Conservation (phyloP, 106 monocot genomes). For the Allium cepa region DNA sequence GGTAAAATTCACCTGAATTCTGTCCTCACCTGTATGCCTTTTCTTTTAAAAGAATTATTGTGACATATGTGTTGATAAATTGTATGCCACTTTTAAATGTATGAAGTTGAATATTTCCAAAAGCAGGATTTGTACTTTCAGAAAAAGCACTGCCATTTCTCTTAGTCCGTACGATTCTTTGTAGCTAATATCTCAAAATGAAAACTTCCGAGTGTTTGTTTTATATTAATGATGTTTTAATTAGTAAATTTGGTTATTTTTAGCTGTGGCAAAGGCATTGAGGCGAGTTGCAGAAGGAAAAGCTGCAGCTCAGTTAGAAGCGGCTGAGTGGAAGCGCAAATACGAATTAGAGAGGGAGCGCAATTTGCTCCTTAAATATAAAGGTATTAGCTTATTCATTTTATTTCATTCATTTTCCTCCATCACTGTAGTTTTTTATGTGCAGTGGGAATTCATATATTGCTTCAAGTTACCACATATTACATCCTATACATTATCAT, state of each 20-base stretch:
- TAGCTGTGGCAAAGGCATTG: slow-evolving; percentile 91
- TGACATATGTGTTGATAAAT: no score
- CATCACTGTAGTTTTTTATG: neutral
- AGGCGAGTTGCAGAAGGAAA: slow-evolving; percentile 84
- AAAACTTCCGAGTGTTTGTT: neutral
- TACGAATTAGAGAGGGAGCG: slow-evolving; percentile 76
- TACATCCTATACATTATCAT: neutral
- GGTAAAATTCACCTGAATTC: no score
- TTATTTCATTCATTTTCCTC: neutral
- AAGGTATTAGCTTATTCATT: slow-evolving; percentile 35
- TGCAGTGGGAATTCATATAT: neutral
- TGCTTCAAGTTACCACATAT: neutral
- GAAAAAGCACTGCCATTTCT: no score
- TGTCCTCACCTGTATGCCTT: no score
- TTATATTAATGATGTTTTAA: slow-evolving; percentile 1
- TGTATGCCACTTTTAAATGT: no score
- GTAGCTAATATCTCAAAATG: no score
- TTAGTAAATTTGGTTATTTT: slow-evolving; percentile 8
- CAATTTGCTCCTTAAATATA: slow-evolving; percentile 34
- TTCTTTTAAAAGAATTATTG: no score
- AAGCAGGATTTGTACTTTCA: no score
- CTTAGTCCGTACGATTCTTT: no score
- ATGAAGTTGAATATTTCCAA: no score
- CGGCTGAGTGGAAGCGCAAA: slow-evolving; percentile 88
- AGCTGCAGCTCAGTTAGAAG: slow-evolving; percentile 82